These are phyloP conservation scores for Podila minutissima DNA, from an alignment of 192 early-diverging fungal genomes.

Conservation along the genomic window DNA sequence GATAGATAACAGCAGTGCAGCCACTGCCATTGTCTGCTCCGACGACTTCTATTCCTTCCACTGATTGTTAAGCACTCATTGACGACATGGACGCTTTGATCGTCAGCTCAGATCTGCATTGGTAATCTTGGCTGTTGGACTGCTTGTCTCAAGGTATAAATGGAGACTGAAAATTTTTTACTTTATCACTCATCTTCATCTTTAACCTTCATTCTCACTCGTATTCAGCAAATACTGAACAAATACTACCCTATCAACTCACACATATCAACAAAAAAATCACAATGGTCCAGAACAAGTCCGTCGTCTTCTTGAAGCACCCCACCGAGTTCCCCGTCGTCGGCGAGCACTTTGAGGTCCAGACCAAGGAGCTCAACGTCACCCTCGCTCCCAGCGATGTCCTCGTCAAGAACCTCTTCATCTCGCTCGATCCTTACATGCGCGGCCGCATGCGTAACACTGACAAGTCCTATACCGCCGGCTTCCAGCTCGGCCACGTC, in stretches of 20 bases:
- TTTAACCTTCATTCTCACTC: not conserved
- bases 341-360: slow-evolving; percentile 63
- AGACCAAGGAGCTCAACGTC: slow-evolving; percentile 56
- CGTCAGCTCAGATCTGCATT: too few species aligned
- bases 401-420: slow-evolving; percentile 70
- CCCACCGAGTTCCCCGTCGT: slow-evolving; percentile 54
- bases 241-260: not conserved
- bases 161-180: too few species aligned
- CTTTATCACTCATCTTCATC: too few species aligned
- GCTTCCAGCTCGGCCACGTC: slow-evolving; percentile 60
- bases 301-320: slow-evolving; percentile 54
- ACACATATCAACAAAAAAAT: not conserved
- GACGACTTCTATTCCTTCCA: too few species aligned
- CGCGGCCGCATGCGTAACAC: slow-evolving; percentile 40
- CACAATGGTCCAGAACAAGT: slow-evolving; percentile 59
- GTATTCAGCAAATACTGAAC: not conserved
- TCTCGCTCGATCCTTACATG: slow-evolving; percentile 80
- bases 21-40: too few species aligned
- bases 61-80: too few species aligned
- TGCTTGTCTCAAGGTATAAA: too few species aligned
- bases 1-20: too few species aligned
- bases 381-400: slow-evolving; percentile 58
- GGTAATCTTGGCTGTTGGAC: too few species aligned
- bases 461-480: slow-evolving; percentile 24
- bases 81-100: too few species aligned